These are phyloP conservation scores for Acacia pycnantha DNA, from an alignment of 331 rosid species.

Conservation along the genomic window DNA sequence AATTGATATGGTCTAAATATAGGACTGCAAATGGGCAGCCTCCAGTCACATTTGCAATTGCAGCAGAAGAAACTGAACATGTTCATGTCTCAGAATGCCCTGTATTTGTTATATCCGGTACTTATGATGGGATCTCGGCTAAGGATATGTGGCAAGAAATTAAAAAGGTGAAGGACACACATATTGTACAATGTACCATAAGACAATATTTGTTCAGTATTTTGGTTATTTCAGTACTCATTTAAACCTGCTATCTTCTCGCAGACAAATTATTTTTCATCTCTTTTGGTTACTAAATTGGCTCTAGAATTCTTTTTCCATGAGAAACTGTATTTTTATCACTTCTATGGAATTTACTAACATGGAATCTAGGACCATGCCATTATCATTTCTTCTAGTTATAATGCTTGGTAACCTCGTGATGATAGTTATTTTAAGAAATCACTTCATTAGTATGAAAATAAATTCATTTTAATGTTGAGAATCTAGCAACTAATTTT, in stretches of 20 bases:
- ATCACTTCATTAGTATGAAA: not conserved
- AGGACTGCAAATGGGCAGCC: conserved; percentile 67
- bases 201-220: conserved; percentile 14
- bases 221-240: not conserved
- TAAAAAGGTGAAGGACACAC: conserved; percentile 68
- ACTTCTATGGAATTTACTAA: not conserved
- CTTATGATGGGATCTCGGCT: conserved; percentile 67
- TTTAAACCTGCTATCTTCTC: conserved; percentile 7
- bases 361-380: not conserved
- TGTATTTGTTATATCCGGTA: conserved; percentile 76
- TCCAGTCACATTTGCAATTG: conserved; percentile 86
- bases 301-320: not conserved
- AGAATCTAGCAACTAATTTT: not conserved
- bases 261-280: conserved; percentile 4
- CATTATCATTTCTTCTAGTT: not conserved
- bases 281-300: conserved; percentile 8
- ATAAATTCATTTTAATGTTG: not conserved
- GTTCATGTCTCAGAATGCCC: conserved; percentile 83
- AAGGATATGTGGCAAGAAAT: conserved; percentile 88
- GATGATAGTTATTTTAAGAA: not conserved
- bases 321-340: not conserved
- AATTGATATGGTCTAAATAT: conserved; percentile 25
- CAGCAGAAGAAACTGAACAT: conserved; percentile 73
- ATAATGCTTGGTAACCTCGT: not conserved
- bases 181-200: conserved; percentile 6